phyloP scores from a whole-genome alignment of 2,329 filamentous ascomycete genomes.

The Nemania sp. region DNA sequence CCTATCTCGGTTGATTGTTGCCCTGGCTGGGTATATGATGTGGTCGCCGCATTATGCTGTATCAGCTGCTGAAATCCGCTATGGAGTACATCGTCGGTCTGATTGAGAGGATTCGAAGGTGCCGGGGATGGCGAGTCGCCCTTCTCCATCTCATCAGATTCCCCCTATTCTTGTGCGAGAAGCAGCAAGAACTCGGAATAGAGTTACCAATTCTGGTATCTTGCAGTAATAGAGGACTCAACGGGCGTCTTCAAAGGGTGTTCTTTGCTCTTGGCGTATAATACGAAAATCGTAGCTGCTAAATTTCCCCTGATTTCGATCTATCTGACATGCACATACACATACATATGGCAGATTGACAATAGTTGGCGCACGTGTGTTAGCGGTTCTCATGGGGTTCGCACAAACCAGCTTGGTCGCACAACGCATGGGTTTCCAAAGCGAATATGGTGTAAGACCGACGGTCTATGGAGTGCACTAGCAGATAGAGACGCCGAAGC shows the following conservation, averaged over 20 bases:
- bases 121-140: conserved; percentile 59
- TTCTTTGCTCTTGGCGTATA: conserved; percentile 18
- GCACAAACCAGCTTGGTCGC: conserved; percentile 21
- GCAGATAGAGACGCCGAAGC: conserved; percentile 13
- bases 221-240: conserved; percentile 28
- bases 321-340: conserved; percentile 36
- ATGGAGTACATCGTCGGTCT: conserved; percentile 54
- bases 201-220: conserved; percentile 17
- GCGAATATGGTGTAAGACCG: conserved; percentile 9
- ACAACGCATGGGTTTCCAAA: conserved; percentile 17
- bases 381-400: conserved; percentile 14
- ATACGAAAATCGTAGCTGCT: conserved; percentile 15
- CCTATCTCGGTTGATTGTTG: conserved; percentile 47
- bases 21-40: conserved; percentile 40
- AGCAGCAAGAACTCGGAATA: conserved; percentile 6
- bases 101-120: conserved; percentile 54
- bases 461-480: conserved; percentile 14
- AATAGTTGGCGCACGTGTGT: conserved; percentile 20
- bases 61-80: conserved; percentile 58
- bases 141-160: conserved; percentile 48
- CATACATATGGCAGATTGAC: conserved; percentile 28
- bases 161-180: conserved; percentile 19
- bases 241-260: conserved; percentile 31
- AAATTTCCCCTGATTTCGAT: conserved; percentile 28
- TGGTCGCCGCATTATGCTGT: conserved; percentile 56